Conservation (phyloP, 108 stramenopile genomes). For the Fragilariopsis cylindrus region DNA sequence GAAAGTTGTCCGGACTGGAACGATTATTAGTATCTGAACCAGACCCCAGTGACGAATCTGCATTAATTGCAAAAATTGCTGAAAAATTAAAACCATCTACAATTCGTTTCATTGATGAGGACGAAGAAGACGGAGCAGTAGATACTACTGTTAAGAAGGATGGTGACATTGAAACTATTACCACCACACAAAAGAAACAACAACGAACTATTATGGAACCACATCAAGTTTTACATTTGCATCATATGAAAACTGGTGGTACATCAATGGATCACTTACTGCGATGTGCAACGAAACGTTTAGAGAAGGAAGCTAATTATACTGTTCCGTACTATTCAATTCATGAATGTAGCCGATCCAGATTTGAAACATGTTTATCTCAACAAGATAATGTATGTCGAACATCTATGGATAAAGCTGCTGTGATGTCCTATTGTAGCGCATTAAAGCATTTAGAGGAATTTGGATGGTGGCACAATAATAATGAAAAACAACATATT, state of each 20-base stretch:
- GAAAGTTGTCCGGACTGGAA: background rate
- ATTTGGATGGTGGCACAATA: slow-evolving; percentile 60
- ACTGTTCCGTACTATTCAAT: slow-evolving; percentile 31
- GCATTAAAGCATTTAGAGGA: slow-evolving; percentile 54
- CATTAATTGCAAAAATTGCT: slow-evolving; percentile 1
- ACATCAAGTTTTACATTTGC: slow-evolving; percentile 79
- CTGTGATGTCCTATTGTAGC: slow-evolving; percentile 71
- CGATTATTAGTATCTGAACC: background rate
- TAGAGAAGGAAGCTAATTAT: slow-evolving; percentile 23
- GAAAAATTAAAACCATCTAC: background rate
- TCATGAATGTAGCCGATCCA: slow-evolving; percentile 42
- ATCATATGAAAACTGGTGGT: slow-evolving; percentile 88
- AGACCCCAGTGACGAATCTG: background rate
- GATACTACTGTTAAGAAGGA: background rate
- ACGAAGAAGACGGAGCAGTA: background rate
- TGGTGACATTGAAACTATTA: background rate
- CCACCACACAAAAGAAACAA: background rate
- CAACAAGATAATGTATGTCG: slow-evolving; percentile 25
- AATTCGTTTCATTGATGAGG: background rate
- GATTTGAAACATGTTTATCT: slow-evolving; percentile 32
- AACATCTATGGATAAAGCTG: slow-evolving; percentile 24
- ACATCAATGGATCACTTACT: slow-evolving; percentile 59
- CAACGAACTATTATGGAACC: slow-evolving; percentile 23
- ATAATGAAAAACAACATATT: slow-evolving; percentile 4
- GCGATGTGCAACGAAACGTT: slow-evolving; percentile 54